Evolutionary conservation across 441 rosid genomes (phyloP).

Genomic region (Adansonia madagascariensis): DNA sequence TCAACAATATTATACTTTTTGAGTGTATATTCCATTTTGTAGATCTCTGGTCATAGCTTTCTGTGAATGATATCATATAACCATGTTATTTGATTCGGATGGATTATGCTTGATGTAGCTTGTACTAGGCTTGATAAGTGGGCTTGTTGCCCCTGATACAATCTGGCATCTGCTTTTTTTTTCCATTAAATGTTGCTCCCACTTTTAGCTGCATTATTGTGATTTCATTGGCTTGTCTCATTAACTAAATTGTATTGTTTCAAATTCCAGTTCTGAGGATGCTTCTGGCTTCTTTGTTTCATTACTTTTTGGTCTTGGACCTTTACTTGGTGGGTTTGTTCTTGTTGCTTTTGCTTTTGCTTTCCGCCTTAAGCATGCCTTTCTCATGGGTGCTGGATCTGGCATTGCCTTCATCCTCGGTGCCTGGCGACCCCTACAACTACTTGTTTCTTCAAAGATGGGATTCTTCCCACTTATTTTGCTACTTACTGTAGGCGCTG

Average conservation of each 20-base stretch:
- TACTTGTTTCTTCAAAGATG: slow-evolving; percentile 76
- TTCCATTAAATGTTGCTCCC: background rate
- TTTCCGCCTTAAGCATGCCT: slow-evolving; percentile 80
- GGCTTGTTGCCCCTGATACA: background rate
- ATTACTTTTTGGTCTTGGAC: slow-evolving; percentile 95
- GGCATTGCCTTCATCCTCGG: slow-evolving; percentile 91
- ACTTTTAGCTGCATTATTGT: background rate
- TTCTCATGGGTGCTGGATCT: slow-evolving; percentile 87
- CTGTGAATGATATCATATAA: background rate
- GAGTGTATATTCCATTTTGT: background rate
- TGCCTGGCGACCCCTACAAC: slow-evolving; percentile 89
- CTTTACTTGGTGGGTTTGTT: slow-evolving; percentile 81
- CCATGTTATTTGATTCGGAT: background rate
- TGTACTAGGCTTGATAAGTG: background rate
- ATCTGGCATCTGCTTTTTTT: background rate
- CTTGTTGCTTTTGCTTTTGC: slow-evolving; percentile 78
- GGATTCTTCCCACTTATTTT: slow-evolving; percentile 62
- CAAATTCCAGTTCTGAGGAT: slow-evolving; percentile 73
- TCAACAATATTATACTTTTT: background rate
- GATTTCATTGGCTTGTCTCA: slow-evolving; percentile 20
- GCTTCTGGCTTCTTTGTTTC: slow-evolving; percentile 97
- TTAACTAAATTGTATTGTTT: slow-evolving; percentile 27
- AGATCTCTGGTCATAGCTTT: background rate
- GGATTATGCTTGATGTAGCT: background rate
- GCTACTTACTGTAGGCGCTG: slow-evolving; percentile 64